Evolutionary conservation across 768 basidiomycete species (phyloP), one percentile per base, ranked within the genome.

Genomic region (Filobasidium floriforme): DNA sequence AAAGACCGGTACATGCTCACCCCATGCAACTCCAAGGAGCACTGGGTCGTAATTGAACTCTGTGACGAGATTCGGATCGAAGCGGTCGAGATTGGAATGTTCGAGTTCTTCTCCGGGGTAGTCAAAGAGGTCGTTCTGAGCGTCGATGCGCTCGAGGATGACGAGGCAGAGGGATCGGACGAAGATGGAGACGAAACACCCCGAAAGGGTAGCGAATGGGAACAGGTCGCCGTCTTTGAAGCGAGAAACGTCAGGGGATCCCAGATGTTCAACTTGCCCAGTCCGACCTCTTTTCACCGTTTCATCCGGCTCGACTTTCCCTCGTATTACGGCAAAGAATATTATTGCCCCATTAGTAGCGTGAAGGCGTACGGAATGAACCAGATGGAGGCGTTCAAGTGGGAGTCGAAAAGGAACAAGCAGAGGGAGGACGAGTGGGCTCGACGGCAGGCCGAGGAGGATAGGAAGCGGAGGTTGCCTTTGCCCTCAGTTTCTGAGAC

Each of bases 31-130:
- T 78, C 81, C 3, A 79, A 81, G 18, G 80, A 82, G 12, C 85
- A 84, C 40, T 97, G 87, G 79, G 88, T 98, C 41, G 87, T 96
- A 41, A 88, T 98, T 54, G 96, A 99, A 78, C 85, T 98, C 18
- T 99, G 96, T 80, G 94, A 98, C 70, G 96, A 98, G 76, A 92
- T 99, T 69, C 82, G 90, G 54, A 92, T 98, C 72, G 94, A 98
- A 76, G 94, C 92, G 0, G 87, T 98, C 54, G 92, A 97, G 76
- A 81, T 99, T 19, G 93, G 92, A 66, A 94, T 97, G 75, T 96
- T 90, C 75, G 94, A 99, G 80, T 98, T 97, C 81, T 99, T 97
- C 80, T 90, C 89, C 69, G 92, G 93, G 1, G 89, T 96, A 15
- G 93, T 98, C 81, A 89, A 89, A 79, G 90, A 94, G 64, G 88